These are phyloP conservation scores for Teunomyces tritomae DNA, from an alignment of 805 yeast species.

Conservation along the genomic window DNA sequence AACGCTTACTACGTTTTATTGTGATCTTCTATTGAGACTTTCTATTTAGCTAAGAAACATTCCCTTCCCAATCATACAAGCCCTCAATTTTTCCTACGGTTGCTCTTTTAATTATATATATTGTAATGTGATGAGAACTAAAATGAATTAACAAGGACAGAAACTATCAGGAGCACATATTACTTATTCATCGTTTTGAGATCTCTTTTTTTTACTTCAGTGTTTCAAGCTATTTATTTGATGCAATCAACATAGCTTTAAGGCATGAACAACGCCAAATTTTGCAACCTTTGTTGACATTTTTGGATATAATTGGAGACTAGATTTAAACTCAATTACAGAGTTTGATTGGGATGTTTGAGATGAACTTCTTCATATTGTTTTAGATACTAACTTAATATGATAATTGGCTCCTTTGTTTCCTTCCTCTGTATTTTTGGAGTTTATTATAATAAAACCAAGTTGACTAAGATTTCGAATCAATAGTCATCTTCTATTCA, in stretches of 20 bases:
- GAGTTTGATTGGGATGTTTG: constrained; percentile 28
- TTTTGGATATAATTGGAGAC: constrained; percentile 43
- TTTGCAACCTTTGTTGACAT: constrained; percentile 47
- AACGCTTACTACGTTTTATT: no score
- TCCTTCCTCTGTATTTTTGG: constrained; percentile 24
- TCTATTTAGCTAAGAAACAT: no score
- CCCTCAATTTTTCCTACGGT: neutral
- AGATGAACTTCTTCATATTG: constrained; percentile 12
- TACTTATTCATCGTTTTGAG: constrained; percentile 13
- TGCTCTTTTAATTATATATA: neutral
- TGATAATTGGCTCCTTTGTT: constrained; percentile 17
- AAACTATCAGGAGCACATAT: constrained; percentile 12
- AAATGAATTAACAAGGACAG: no score
- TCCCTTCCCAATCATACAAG: neutral
- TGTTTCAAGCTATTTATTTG: constrained; percentile 44
- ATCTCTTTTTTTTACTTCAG: constrained; percentile 32
- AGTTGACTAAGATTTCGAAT: constrained; percentile 29
- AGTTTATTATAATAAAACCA: constrained; percentile 26
- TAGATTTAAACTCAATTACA: constrained; percentile 31
- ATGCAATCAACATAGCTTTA: constrained; percentile 50
- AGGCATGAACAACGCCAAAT: constrained; percentile 54
- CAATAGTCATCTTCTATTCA: constrained; percentile 20
- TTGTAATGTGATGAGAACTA: no score
- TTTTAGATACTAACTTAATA: constrained; percentile 21
- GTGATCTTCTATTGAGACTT: no score